A percentile compares a stretch with the other conserved stretches of the same genome.
Evolutionary conservation across 129 eudicot genomes (phyloP).

Genomic region (Flaveria bidentis): DNA sequence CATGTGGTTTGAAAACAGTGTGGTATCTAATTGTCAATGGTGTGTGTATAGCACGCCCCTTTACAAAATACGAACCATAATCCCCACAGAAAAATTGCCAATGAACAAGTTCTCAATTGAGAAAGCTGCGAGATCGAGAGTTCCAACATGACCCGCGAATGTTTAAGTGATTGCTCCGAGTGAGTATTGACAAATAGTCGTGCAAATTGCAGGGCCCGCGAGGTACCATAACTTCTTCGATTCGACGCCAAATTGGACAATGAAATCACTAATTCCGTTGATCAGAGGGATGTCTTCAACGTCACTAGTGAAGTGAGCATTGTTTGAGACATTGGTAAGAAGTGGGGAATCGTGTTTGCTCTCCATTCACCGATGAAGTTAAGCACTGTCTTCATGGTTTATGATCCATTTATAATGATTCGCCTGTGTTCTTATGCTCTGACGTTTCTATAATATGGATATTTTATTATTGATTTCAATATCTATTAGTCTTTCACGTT

Average conservation of each 20-base stretch:
- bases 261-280: conserved; percentile 38
- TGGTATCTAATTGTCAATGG: no score
- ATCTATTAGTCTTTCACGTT: no score
- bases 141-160: conserved; percentile 48
- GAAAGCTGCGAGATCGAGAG: conserved; percentile 47
- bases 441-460: no score
- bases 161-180: conserved; percentile 59
- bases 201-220: conserved; percentile 59
- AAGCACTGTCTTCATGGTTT: no score
- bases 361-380: conserved; percentile 21
- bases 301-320: conserved; percentile 47
- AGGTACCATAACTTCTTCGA: conserved; percentile 54
- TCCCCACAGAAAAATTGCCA: conserved; percentile 60
- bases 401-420: no score
- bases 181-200: conserved; percentile 48
- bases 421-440: no score
- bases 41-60: no score
- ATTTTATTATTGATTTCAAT: no score
- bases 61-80: conserved; percentile 48
- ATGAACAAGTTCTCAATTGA: conserved; percentile 52
- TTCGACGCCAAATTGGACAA: conserved; percentile 46
- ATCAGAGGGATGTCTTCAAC: conserved; percentile 49
- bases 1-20: no score
- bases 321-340: conserved; percentile 22
- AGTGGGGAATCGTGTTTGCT: conserved; percentile 25